Evolutionary conservation across 208 protist genomes (phyloP), one percentile per base, ranked within the genome.

Genomic region (Leishmania mexicana): DNA sequence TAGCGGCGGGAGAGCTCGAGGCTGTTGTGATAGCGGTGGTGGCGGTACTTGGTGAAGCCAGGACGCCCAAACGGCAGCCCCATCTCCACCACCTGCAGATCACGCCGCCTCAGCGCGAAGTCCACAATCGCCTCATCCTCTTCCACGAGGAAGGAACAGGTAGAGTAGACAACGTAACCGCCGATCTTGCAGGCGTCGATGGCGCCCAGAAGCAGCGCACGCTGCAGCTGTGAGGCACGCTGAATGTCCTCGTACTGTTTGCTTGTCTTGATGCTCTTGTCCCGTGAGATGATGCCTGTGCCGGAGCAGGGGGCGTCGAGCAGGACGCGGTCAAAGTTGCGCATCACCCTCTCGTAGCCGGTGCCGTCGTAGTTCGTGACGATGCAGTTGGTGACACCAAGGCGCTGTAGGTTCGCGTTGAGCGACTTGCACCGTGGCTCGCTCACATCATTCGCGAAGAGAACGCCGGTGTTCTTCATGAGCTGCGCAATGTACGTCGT

Each of bases 281-380:
- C 99, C 47, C 99, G 97, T 3, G 97, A 98, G 85, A 99, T 99
- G 81, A 99, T 99, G 74, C 99, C 99, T 1, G 98, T 96, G 79
- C 99, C 99, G 42, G 98, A 98, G 91, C 99, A 99, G 17, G 99
- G 99, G 19, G 99, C 99, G 87, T 99, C 99, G 2, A 99, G 93
- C 17, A 99, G 90, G 15, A 98, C 67, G 68, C 95, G 91, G 65
- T 98, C 95, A 81, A 96, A 96, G 83, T 94, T 96, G 70, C 88
- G 88, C 88, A 98, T 96, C 70, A 98, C 94, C 45, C 88, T 86
- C 64, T 97, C 94, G 83, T 98, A 99, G 58, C 92, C 90, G 35
- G 89, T 90, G 72, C 99, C 99, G 80, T 99, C 98, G 82, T 99
- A 98, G 89, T 99, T 99, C 60, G 95, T 98, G 11, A 99, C 95